A percentile compares a stretch with the other conserved stretches of the same genome.
These are phyloP conservation scores for Funneliformis caledonium DNA, from an alignment of 371 early-diverging fungal species.

Conservation along the genomic window DNA sequence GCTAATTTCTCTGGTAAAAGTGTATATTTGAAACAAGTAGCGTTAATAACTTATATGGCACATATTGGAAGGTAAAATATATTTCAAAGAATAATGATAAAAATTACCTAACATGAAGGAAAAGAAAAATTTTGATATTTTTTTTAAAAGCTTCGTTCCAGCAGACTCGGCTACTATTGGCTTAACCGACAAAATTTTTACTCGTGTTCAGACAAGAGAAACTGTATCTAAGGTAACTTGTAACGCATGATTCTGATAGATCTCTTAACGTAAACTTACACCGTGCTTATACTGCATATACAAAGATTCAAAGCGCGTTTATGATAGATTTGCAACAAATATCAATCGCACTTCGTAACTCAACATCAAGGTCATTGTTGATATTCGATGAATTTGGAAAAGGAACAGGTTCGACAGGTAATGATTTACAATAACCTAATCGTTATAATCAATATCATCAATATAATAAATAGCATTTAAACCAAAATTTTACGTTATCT, in stretches of 20 bases:
- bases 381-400: slow-evolving; percentile 98
- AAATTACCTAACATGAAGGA: background rate
- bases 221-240: slow-evolving; percentile 52
- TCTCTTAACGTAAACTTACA: slow-evolving; percentile 28
- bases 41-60: slow-evolving; percentile 79
- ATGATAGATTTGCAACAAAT: slow-evolving; percentile 73
- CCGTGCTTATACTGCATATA: slow-evolving; percentile 41
- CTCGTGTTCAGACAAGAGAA: slow-evolving; percentile 71
- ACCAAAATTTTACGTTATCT: slow-evolving; percentile 64
- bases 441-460: background rate
- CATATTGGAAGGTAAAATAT: slow-evolving; percentile 76
- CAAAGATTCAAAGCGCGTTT: slow-evolving; percentile 78
- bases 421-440: slow-evolving; percentile 46
- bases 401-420: slow-evolving; percentile 94
- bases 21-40: slow-evolving; percentile 78
- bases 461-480: background rate
- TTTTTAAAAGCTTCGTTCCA: slow-evolving; percentile 78
- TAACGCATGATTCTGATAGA: background rate
- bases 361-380: slow-evolving; percentile 66
- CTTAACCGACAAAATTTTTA: slow-evolving; percentile 86
- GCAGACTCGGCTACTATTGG: slow-evolving; percentile 81
- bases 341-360: slow-evolving; percentile 55
- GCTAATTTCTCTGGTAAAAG: slow-evolving; percentile 84
- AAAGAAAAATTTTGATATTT: background rate
- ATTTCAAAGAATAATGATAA: background rate